Evolutionary conservation across 257 asterid species (phyloP), one percentile per base, ranked within the genome.

Genomic region (Solanum paucissectum): DNA sequence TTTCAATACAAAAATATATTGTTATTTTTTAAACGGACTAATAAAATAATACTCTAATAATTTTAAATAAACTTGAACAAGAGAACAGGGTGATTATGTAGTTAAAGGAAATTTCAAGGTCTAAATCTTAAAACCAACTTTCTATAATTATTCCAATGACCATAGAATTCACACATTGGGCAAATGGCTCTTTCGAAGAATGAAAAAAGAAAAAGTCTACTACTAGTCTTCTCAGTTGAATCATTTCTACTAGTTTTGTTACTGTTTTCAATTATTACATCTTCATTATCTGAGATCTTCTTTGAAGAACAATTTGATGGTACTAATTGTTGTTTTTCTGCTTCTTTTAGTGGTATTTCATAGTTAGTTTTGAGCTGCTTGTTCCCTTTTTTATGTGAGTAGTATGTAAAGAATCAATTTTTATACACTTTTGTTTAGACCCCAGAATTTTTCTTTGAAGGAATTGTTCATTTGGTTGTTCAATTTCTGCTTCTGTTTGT

Each of bases 221-320:
- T 16, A 0, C 18, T 9, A 81, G 85, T 81, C 42, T 29, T 46
- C 42, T 81, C 85, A 46, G 7, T 49, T 81, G 69, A 46, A 37
- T 32, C 52, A 12, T 21, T 77, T 4, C 27, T 87, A 18, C 85
- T 87, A 40, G 73, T 88, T 55, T 37, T 88, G n/a, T 6, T 90
- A 29, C 69, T 88, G 1, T 12, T 86, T 75, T 90, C 93, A 23
- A 83, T 93, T 5, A 27, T 92, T 60, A 72, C 84, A 91, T 87
- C 91, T 34, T 89, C 96, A 27, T 71, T 88, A 16, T 94, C 98
- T 52, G 99, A 95, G 86, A 92, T 97, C 90, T 89, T 95, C 49
- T 97, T 97, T 44, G 99, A 95, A 89, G 99, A 95, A 93, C 95
- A 96, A 3, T 97, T 97, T 89, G 98, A 95, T 3, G 99, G 99